phyloP scores from a whole-genome alignment of 228 moss, liverwort and hornwort genomes.

The Sphagnum magellanicum region DNA sequence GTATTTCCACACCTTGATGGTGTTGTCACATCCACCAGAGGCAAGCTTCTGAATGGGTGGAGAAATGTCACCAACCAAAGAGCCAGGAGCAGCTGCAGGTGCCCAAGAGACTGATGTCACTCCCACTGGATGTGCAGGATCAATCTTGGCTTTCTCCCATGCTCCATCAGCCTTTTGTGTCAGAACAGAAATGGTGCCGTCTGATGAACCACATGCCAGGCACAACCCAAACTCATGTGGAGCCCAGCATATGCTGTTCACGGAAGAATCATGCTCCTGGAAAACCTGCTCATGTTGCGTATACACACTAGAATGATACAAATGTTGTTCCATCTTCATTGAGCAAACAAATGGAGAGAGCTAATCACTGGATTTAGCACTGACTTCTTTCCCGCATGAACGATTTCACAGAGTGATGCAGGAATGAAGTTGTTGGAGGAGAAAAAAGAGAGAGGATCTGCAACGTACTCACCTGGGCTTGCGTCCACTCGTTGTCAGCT shows the following conservation, averaged over 20 bases:
- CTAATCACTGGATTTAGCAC: too few relatives aligned
- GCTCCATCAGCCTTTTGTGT: constrained; percentile 64
- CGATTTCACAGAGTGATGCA: too few relatives aligned
- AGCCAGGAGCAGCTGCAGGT: constrained; percentile 62
- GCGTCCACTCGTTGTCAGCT: constrained; percentile 73
- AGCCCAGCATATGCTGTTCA: constrained; percentile 86
- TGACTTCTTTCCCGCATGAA: too few relatives aligned
- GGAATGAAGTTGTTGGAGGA: too few relatives aligned
- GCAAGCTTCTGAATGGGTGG: constrained; percentile 72
- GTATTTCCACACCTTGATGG: constrained; percentile 85
- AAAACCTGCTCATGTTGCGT: constrained; percentile 18
- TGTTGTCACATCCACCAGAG: constrained; percentile 85
- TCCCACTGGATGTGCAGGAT: constrained; percentile 89
- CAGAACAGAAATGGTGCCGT: constrained; percentile 77
- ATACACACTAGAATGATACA: too few relatives aligned
- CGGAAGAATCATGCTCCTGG: constrained; percentile 76
- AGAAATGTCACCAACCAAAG: constrained; percentile 55
- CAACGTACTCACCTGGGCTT: constrained; percentile 44
- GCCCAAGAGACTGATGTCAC: constrained; percentile 95
- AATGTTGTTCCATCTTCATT: too few relatives aligned
- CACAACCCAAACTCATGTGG: constrained; percentile 87
- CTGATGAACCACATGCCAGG: constrained; percentile 83
- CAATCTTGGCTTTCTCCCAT: constrained; percentile 71
- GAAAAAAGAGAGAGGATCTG: too few relatives aligned
- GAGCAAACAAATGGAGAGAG: too few relatives aligned